Evolutionary conservation across 2,329 filamentous ascomycete genomes (phyloP).

Genomic region (Alternaria sp.): DNA sequence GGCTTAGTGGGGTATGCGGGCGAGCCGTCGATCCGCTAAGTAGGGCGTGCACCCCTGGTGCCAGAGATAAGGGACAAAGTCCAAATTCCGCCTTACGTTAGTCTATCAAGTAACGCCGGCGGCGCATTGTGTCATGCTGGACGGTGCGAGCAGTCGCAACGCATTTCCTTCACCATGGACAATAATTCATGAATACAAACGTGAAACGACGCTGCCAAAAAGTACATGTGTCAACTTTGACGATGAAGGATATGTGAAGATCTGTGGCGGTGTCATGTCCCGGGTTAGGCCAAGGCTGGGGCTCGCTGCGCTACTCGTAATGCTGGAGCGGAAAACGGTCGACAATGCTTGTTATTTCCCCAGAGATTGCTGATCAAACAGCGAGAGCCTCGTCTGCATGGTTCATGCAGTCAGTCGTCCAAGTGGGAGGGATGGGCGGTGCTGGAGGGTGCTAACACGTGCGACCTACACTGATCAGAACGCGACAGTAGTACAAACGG

Average conservation of each 20-base stretch:
- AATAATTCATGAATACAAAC: background rate
- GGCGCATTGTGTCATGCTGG: slow-evolving; percentile 25
- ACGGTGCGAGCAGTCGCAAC: slow-evolving; percentile 3
- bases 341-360: slow-evolving; percentile 36
- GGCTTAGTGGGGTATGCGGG: slow-evolving; percentile 31
- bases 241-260: slow-evolving; percentile 7
- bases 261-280: slow-evolving; percentile 36
- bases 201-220: background rate
- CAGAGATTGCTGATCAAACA: slow-evolving; percentile 35
- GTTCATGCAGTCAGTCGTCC: background rate
- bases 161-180: background rate
- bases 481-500: background rate
- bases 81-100: slow-evolving; percentile 31
- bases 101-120: slow-evolving; percentile 43
- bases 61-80: slow-evolving; percentile 39
- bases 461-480: slow-evolving; percentile 5
- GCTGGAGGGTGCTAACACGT: slow-evolving; percentile 15
- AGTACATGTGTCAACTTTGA: background rate
- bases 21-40: slow-evolving; percentile 34
- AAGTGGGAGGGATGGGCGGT: background rate
- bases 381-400: slow-evolving; percentile 16
- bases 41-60: slow-evolving; percentile 22
- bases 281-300: slow-evolving; percentile 24
- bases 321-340: slow-evolving; percentile 24
- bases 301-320: slow-evolving; percentile 22